phyloP scores from a whole-genome alignment of 495 filamentous ascomycete species.

The Aspergillus bertholletiae region DNA sequence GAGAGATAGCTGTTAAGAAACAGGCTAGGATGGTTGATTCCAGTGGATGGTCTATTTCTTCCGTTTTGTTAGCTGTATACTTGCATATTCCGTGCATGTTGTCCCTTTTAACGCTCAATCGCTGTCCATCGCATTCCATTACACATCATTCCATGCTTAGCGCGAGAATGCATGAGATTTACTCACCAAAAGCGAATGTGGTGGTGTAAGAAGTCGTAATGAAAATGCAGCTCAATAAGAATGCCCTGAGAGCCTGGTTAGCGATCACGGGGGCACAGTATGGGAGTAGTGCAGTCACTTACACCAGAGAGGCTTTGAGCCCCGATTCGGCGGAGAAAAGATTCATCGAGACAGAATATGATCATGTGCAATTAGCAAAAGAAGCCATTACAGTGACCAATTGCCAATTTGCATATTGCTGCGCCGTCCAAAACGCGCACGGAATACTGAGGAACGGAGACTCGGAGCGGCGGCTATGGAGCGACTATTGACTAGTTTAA shows the following conservation, averaged over 20 bases:
- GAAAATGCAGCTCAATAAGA: constrained; percentile 33
- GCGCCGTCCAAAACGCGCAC: not conserved
- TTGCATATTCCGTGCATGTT: not conserved
- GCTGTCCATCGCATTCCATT: not conserved
- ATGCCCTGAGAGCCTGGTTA: constrained; percentile 22
- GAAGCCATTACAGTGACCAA: constrained; percentile 13
- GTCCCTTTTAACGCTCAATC: not conserved
- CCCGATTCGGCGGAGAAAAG: constrained; percentile 32
- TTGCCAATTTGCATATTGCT: constrained; percentile 6
- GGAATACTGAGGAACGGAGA: constrained; percentile 1
- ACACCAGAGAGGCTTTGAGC: constrained; percentile 38
- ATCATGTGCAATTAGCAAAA: constrained; percentile 4
- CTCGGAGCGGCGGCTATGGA: not conserved
- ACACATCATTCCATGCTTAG: not conserved
- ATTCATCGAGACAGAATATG: constrained; percentile 22
- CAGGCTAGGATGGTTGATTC: constrained; percentile 35
- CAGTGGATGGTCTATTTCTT: constrained; percentile 36
- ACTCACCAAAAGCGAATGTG: constrained; percentile 42
- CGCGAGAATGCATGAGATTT: not conserved
- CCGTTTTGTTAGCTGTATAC: not conserved
- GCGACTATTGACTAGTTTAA: not conserved
- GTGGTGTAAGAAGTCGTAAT: constrained; percentile 33
- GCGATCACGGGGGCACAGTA: not conserved
- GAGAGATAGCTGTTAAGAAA: constrained; percentile 29
- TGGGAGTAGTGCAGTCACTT: constrained; percentile 15